phyloP scores from a whole-genome alignment of 2,329 filamentous ascomycete species.

The Colletotrichum falcatum region DNA sequence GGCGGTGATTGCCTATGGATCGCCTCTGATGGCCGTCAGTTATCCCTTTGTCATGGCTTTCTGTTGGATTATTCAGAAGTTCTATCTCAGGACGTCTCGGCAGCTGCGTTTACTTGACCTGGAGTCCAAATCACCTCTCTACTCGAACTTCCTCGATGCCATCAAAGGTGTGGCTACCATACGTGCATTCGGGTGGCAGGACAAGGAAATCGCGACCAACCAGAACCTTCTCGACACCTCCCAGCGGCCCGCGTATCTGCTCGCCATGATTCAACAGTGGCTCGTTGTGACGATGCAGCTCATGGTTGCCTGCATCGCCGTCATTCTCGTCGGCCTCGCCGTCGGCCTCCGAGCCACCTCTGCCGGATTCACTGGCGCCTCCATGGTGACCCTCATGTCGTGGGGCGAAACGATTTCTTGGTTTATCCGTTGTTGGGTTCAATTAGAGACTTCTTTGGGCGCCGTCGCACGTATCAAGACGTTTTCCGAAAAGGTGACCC shows the following conservation, averaged over 20 bases:
- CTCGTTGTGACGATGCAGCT: slow-evolving; percentile 62
- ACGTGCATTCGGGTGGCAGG: slow-evolving; percentile 65
- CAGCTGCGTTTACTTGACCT: slow-evolving; percentile 68
- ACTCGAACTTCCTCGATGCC: slow-evolving; percentile 63
- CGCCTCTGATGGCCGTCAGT: slow-evolving; percentile 56
- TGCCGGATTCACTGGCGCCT: slow-evolving; percentile 51
- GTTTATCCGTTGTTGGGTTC: slow-evolving; percentile 49
- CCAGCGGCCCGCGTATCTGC: slow-evolving; percentile 66
- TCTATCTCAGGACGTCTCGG: slow-evolving; percentile 68
- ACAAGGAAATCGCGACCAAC: slow-evolving; percentile 57
- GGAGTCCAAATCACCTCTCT: slow-evolving; percentile 66
- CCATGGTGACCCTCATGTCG: slow-evolving; percentile 50
- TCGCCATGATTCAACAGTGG: slow-evolving; percentile 68
- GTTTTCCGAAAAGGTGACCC: slow-evolving; percentile 39
- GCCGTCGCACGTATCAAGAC: slow-evolving; percentile 42
- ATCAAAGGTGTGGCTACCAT: slow-evolving; percentile 64
- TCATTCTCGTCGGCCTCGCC: slow-evolving; percentile 60
- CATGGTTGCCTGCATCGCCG: slow-evolving; percentile 59
- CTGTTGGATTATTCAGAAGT: slow-evolving; percentile 62
- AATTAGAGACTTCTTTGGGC: slow-evolving; percentile 44
- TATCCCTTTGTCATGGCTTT: slow-evolving; percentile 58
- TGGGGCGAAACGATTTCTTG: slow-evolving; percentile 47
- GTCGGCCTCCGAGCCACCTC: slow-evolving; percentile 52
- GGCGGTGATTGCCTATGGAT: slow-evolving; percentile 55
- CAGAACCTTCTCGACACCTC: slow-evolving; percentile 61